Base-by-base conservation (phyloP, 192 early-diverging fungal genomes). In the Entomortierella chlamydospora region DNA sequence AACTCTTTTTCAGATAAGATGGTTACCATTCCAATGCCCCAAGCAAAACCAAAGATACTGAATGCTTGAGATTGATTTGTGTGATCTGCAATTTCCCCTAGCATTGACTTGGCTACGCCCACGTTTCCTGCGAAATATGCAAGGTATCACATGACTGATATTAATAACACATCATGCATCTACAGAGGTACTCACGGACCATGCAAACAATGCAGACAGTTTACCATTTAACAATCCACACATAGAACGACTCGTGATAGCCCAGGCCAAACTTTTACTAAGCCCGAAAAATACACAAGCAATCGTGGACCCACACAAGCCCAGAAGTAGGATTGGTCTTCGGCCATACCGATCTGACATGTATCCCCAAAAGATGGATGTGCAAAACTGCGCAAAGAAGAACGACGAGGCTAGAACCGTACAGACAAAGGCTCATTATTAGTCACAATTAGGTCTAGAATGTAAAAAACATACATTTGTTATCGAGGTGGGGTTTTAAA, bases 1-100 rank as follows among this genome's bases (percentile, higher is more conserved):
- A n/a, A n/a, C n/a, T n/a, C n/a, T n/a, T n/a, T n/a, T n/a, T n/a
- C n/a, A n/a, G n/a, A n/a, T n/a, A n/a, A n/a, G n/a, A n/a, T n/a
- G 2, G 43, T 29, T 68, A 73, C 66, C 66, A 81, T 73, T 45
- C 79, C 71, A 20, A 69, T 70, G 41, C 90, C 92, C 89, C 93
- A 91, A 1, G 82, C 84, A 28, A 93, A 88, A 30, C 92, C 93
- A 81, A 94, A 88, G 28, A 95, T 50, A 12, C 90, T 85, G 81
- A 96, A 96, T 23, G 91, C 93, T 18, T 88, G 83, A 11, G 90
- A 82, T 61, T 91, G 89, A 74, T 96, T 98, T 0, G 91, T 90
- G 4, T 87, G 72, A 68, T 96, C 95, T 25, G 95, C 91, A 39
- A 98, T 90, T 84, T 98, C 96, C 2, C 91, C 93, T 29, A 97